phyloP scores from a whole-genome alignment of 2,329 filamentous ascomycete species.

The Leptoxyphium fumago region DNA sequence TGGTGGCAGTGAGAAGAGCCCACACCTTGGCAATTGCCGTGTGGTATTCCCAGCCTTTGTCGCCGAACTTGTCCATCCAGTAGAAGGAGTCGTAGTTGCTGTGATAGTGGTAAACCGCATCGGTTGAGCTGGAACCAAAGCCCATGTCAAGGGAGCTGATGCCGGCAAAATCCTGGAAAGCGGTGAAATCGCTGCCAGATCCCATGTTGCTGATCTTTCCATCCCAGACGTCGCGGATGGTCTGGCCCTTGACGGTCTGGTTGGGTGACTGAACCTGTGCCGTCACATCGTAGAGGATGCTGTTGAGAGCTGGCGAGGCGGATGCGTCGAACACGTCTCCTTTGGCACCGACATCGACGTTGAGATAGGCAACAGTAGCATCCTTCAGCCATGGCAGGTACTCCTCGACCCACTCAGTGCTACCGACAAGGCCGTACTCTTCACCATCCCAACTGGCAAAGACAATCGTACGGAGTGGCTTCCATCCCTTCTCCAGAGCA shows the following conservation, averaged over 20 bases:
- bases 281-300: slow-evolving; percentile 54
- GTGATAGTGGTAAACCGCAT: slow-evolving; percentile 60
- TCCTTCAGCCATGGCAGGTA: slow-evolving; percentile 65
- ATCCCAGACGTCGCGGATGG: slow-evolving; percentile 49
- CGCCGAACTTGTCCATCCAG: slow-evolving; percentile 72
- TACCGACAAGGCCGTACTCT: slow-evolving; percentile 76
- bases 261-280: slow-evolving; percentile 50
- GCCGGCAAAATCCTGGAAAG: slow-evolving; percentile 38
- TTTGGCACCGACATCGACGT: slow-evolving; percentile 61
- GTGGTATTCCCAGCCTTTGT: slow-evolving; percentile 47
- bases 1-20: slow-evolving; percentile 29
- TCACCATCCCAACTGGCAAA: slow-evolving; percentile 58
- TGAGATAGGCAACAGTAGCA: slow-evolving; percentile 67
- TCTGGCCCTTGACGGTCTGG: slow-evolving; percentile 55
- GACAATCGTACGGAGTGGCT: slow-evolving; percentile 76
- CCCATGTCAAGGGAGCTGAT: slow-evolving; percentile 35
- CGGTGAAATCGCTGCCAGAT: slow-evolving; percentile 37
- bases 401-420: slow-evolving; percentile 88
- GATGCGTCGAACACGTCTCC: slow-evolving; percentile 49
- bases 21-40: slow-evolving; percentile 32
- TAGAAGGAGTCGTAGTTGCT: slow-evolving; percentile 71
- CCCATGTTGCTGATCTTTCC: slow-evolving; percentile 41
- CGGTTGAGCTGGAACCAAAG: slow-evolving; percentile 21
- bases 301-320: slow-evolving; percentile 63
- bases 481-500: slow-evolving; percentile 61